phyloP scores from a whole-genome alignment of 2,329 filamentous ascomycete genomes.

The Diaporthe caulivora region DNA sequence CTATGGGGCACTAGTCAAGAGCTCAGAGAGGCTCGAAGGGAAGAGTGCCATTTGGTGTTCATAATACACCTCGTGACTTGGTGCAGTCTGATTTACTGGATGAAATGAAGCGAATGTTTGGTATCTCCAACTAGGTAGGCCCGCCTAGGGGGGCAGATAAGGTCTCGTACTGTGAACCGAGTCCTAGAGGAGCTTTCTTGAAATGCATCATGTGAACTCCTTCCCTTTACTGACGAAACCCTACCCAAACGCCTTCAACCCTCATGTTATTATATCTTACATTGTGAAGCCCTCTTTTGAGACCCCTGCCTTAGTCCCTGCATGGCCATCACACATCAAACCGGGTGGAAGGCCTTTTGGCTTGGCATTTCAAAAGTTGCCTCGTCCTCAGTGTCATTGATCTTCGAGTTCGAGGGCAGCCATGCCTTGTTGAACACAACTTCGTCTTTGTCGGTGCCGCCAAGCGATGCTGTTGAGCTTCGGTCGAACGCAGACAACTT shows the following conservation, averaged over 20 bases:
- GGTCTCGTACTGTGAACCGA: conserved; percentile 20
- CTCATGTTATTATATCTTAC: neutral
- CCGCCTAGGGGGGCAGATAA: neutral
- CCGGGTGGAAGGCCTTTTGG: conserved; percentile 12
- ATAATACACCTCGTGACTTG: neutral
- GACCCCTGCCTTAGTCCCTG: neutral
- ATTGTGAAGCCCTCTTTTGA: neutral
- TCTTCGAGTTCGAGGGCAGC: neutral
- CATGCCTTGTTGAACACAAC: conserved; percentile 15
- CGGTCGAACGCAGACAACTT: neutral
- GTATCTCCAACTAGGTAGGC: neutral
- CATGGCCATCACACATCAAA: neutral
- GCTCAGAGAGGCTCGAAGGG: neutral
- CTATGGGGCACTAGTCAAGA: conserved; percentile 38
- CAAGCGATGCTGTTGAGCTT: conserved; percentile 4
- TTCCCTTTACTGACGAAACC: neutral
- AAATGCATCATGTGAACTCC: neutral
- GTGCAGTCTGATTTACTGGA: neutral
- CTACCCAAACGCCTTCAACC: neutral
- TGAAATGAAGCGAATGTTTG: neutral
- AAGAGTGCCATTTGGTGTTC: neutral
- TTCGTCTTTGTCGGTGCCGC: neutral
- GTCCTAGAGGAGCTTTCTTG: neutral
- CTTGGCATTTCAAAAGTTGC: neutral
- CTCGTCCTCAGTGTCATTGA: neutral